These are phyloP conservation scores for Pleodorina starrii DNA, from an alignment of 139 green algal genomes.

Conservation along the genomic window DNA sequence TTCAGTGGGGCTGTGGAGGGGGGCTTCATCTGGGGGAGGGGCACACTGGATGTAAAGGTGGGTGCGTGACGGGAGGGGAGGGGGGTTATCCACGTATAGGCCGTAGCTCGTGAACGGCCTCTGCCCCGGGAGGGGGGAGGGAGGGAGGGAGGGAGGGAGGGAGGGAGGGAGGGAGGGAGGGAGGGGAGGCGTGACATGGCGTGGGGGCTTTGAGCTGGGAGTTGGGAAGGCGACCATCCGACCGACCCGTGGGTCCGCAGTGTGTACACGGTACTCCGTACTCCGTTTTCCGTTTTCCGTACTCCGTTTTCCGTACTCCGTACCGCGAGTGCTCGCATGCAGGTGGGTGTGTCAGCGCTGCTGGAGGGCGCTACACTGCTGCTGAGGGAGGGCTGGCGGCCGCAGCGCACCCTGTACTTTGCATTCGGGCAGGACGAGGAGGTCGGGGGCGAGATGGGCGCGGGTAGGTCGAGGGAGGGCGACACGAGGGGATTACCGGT, in stretches of 20 bases:
- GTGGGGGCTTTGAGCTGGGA: not conserved
- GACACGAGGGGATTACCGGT: not conserved
- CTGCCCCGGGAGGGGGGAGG: not conserved
- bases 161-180: not conserved
- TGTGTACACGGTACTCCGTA: not conserved
- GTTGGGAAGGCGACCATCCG: not conserved
- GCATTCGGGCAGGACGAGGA: constrained; percentile 90
- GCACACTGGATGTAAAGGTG: constrained; percentile 39
- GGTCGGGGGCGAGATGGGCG: constrained; percentile 71
- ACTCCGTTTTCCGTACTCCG: not conserved
- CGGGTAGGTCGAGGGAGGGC: constrained; percentile 18
- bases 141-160: not conserved
- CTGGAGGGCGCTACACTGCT: constrained; percentile 78
- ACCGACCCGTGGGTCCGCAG: not conserved
- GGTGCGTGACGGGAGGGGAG: not conserved
- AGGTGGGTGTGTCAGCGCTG: constrained; percentile 68
- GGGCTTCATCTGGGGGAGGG: constrained; percentile 66
- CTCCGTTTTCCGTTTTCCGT: not conserved
- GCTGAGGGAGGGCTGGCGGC: constrained; percentile 56
- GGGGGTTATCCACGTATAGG: no score
- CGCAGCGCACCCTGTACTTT: constrained; percentile 74
- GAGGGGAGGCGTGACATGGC: not conserved
- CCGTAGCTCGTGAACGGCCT: not conserved
- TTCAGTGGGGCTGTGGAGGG: constrained; percentile 72
- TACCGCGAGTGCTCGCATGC: constrained; percentile 6